These are phyloP conservation scores for Thielaviopsis populi DNA, from an alignment of 2,329 filamentous ascomycete genomes.

Conservation along the genomic window DNA sequence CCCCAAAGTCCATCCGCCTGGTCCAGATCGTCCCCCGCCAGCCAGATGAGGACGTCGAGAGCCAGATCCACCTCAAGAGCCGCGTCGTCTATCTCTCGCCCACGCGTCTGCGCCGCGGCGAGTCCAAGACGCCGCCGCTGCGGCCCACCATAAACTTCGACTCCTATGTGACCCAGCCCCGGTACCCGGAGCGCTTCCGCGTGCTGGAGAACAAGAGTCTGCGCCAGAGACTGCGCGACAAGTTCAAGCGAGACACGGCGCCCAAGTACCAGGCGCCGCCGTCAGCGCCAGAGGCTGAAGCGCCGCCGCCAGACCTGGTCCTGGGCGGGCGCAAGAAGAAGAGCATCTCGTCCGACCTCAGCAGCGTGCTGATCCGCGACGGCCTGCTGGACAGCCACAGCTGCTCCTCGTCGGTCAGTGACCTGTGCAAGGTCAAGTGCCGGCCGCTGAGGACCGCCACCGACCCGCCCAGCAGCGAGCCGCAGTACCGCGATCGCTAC, in stretches of 20 bases:
- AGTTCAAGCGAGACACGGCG: constrained; percentile 10
- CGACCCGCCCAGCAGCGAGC: constrained; percentile 3
- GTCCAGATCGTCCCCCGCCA: constrained; percentile 15
- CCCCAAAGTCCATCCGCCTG: constrained; percentile 16
- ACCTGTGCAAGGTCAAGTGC: constrained; percentile 9
- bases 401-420: constrained; percentile 1
- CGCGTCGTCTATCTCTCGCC: constrained; percentile 15
- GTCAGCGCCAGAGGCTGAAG: not conserved
- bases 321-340: constrained; percentile 13
- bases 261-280: not conserved
- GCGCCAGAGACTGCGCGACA: constrained; percentile 15
- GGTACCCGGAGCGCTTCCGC: constrained; percentile 12
- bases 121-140: constrained; percentile 9
- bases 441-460: constrained; percentile 5
- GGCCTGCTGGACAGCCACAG: constrained; percentile 10
- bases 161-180: constrained; percentile 11
- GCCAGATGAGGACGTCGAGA: constrained; percentile 6
- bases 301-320: constrained; percentile 8
- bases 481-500: constrained; percentile 10
- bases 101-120: constrained; percentile 13
- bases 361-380: constrained; percentile 8
- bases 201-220: constrained; percentile 15
- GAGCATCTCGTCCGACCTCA: constrained; percentile 14
- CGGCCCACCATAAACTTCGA: constrained; percentile 14
- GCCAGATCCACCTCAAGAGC: constrained; percentile 10